phyloP scores from a whole-genome alignment of 495 filamentous ascomycete species.

The Extremus antarcticus region DNA sequence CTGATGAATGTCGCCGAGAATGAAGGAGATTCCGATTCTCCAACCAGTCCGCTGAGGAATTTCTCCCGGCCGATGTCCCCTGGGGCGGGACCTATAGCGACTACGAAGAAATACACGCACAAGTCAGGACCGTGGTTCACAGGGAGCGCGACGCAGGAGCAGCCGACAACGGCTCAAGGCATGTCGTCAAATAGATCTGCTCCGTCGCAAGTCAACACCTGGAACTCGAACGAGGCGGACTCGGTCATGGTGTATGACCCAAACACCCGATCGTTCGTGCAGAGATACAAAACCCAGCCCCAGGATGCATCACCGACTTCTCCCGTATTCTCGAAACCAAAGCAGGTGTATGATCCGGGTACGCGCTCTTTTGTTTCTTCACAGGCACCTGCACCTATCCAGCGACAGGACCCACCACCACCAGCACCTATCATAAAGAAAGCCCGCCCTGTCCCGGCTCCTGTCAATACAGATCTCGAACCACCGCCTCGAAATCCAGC shows the following conservation, averaged over 20 bases:
- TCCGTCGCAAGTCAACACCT: not conserved
- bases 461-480: conserved; percentile 37
- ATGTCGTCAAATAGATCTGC: not conserved
- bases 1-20: conserved; percentile 36
- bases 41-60: conserved; percentile 44
- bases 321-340: not conserved
- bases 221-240: conserved; percentile 7
- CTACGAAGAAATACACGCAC: conserved; percentile 11
- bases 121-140: conserved; percentile 6
- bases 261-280: conserved; percentile 47
- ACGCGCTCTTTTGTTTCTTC: conserved; percentile 43
- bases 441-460: conserved; percentile 27
- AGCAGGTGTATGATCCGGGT: conserved; percentile 40
- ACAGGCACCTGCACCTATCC: conserved; percentile 4
- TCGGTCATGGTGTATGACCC: conserved; percentile 39
- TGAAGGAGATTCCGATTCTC: conserved; percentile 50
- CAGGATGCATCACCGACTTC: not conserved
- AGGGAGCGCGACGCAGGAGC: not conserved
- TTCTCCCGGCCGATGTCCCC: conserved; percentile 71
- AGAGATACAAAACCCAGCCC: conserved; percentile 20
- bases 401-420: conserved; percentile 2
- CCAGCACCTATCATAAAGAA: conserved; percentile 47
- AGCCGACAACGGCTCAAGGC: conserved; percentile 11
- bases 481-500: conserved; percentile 18
- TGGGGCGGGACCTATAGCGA: conserved; percentile 12